Conservation (phyloP, 768 basidiomycete genomes). For the Naganishia kalamii region DNA sequence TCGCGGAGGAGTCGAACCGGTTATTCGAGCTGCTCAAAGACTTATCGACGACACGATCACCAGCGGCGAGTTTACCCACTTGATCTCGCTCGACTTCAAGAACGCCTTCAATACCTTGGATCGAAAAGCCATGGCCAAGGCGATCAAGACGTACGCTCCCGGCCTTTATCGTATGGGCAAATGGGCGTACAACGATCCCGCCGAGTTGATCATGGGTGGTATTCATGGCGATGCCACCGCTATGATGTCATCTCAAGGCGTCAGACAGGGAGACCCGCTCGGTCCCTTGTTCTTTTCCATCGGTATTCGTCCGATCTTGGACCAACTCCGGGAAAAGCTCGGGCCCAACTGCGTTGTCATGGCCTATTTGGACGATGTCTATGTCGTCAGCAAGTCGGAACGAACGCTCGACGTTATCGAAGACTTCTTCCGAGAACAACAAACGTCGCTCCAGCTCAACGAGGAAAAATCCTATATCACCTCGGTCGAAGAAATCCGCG, state of each 20-base stretch:
- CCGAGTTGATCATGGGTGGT: background rate
- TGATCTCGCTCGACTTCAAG: conserved; percentile 26
- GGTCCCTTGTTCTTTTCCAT: conserved; percentile 28
- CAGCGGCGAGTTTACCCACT: conserved; percentile 15
- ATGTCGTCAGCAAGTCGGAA: conserved; percentile 19
- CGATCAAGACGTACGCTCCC: conserved; percentile 24
- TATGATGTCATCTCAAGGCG: conserved; percentile 26
- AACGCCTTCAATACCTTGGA: conserved; percentile 33
- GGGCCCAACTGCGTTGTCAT: conserved; percentile 21
- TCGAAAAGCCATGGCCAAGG: background rate
- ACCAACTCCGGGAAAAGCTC: conserved; percentile 18
- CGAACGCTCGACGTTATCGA: background rate
- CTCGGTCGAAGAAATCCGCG: background rate
- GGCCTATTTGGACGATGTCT: conserved; percentile 31
- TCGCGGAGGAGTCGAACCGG: conserved; percentile 27
- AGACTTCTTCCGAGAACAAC: background rate
- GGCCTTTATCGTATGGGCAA: conserved; percentile 15
- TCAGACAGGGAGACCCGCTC: conserved; percentile 31
- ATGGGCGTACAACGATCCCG: conserved; percentile 16
- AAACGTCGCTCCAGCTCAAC: conserved; percentile 17
- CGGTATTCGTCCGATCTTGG: conserved; percentile 17
- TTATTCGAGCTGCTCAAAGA: conserved; percentile 19
- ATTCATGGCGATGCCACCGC: too few species aligned
- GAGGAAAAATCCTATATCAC: conserved; percentile 10
- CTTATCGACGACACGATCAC: conserved; percentile 17